Base-by-base conservation (phyloP, 2,329 filamentous ascomycete species). In the Purpureocillium takamizusanense region DNA sequence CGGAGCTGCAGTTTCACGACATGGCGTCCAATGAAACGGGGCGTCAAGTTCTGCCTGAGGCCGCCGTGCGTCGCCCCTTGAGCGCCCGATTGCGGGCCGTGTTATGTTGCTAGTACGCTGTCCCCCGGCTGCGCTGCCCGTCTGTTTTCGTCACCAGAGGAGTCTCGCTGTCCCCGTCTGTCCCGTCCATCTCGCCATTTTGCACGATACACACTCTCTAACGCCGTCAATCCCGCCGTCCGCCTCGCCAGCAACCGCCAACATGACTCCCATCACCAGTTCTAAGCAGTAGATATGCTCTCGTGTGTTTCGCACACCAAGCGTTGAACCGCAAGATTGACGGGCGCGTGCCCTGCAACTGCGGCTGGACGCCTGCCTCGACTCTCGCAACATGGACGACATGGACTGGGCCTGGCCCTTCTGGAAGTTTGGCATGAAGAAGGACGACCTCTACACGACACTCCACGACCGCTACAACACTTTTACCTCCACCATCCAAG, bases 371-470 rank as follows among this genome's bases (percentile, higher is more conserved):
- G 21, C 21, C 21, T 10, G 6, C 21, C 21, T 25, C 21, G 21
- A 25, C 21, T 25, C 10, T 25, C 6, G 21, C 51, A 50, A 50
- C 43, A 78, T 78, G 74, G 72, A 77, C 57, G 73, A 76, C 40
- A 66, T 64, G 25, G 63, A 57, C 46, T 63, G 58, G 53, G 61
- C 65, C 48, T 78, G 74, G 74, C 74, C 74, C 32, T 67, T 69
- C 49, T 78, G 74, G 74, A 78, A 78, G 56, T 78, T 78, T 62
- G 74, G 72, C 51, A 68, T 78, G 67, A 76, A 73, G 65, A 67
- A 67, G 52, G 67, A 70, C 40, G 74, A 76, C 50, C 69, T 78
- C 56, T 70, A 70, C 53, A 71, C 69, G 38, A 72, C 67, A 37
- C 67, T 78, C 11, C 72, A 78, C 49, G 69, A 76, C 46, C 68